Percentiles rank a stretch among this genome's conserved stretches.
Conservation (phyloP, 2,329 filamentous ascomycete species). For the Hypoxylon sp. region DNA sequence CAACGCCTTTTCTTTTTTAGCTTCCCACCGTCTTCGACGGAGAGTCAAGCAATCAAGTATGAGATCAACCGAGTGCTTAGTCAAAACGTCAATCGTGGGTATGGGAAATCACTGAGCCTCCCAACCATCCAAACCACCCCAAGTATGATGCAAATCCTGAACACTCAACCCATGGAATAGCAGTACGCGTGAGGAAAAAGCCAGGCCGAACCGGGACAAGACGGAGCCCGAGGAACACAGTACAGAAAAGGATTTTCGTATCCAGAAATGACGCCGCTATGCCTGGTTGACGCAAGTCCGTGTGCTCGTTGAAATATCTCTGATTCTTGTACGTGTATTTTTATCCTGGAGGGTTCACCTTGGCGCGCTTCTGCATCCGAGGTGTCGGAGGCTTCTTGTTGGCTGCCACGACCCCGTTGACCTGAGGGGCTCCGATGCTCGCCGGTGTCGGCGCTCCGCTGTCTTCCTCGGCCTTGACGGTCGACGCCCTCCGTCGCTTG, state of each 20-base stretch:
- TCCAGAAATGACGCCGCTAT: slow-evolving; percentile 42
- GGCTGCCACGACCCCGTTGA: slow-evolving; percentile 58
- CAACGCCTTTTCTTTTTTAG: slow-evolving; percentile 32
- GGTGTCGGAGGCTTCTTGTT: slow-evolving; percentile 65
- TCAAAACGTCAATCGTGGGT: slow-evolving; percentile 25
- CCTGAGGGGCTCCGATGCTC: slow-evolving; percentile 51
- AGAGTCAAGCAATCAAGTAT: slow-evolving; percentile 26
- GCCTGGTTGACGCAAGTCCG: slow-evolving; percentile 19
- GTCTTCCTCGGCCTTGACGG: slow-evolving; percentile 66
- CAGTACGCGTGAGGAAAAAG: slow-evolving; percentile 24
- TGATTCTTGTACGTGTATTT: neutral
- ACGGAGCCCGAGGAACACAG: slow-evolving; percentile 32
- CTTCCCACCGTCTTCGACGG: slow-evolving; percentile 6
- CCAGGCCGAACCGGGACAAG: no score
- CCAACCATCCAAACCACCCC: slow-evolving; percentile 23
- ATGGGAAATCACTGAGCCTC: slow-evolving; percentile 32
- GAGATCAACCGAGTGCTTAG: slow-evolving; percentile 16
- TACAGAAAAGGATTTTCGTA: slow-evolving; percentile 33
- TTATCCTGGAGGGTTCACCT: slow-evolving; percentile 51
- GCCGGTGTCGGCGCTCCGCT: slow-evolving; percentile 59
- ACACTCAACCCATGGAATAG: slow-evolving; percentile 32
- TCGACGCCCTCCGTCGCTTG: slow-evolving; percentile 65
- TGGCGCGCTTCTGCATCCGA: slow-evolving; percentile 62
- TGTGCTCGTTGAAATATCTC: neutral
- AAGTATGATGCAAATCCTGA: slow-evolving; percentile 37